These are phyloP conservation scores for Hibiscus trionum DNA, from an alignment of 345 rosid species.

Conservation along the genomic window DNA sequence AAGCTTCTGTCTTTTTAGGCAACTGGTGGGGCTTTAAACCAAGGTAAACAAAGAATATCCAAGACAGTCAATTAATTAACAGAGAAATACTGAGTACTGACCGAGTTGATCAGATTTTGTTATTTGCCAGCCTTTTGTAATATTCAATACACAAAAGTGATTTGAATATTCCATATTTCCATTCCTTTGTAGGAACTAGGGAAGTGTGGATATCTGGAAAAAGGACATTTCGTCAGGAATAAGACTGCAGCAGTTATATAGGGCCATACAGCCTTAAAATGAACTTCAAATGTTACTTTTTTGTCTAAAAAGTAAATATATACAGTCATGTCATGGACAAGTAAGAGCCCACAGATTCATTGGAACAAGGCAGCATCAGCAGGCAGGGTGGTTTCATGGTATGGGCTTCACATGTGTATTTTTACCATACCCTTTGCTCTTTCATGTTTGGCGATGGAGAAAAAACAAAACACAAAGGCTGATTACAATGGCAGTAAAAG, in stretches of 20 bases:
- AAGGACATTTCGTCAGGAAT: background rate
- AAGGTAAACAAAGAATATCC: too few relatives aligned
- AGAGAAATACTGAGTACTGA: too few relatives aligned
- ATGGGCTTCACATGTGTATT: background rate
- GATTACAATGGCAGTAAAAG: background rate
- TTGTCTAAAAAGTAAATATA: too few relatives aligned
- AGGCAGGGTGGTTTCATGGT: background rate
- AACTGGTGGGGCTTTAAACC: too few relatives aligned
- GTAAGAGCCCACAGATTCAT: background rate
- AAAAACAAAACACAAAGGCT: background rate
- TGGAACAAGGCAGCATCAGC: background rate
- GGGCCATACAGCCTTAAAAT: background rate
- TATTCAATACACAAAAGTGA: background rate
- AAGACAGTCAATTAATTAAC: too few relatives aligned
- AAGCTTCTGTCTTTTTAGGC: conserved; percentile 13
- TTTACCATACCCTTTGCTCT: background rate
- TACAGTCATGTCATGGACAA: too few relatives aligned
- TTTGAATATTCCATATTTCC: background rate
- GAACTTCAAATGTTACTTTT: too few relatives aligned
- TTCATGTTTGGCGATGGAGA: background rate
- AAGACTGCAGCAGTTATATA: background rate
- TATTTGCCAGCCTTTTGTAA: too few relatives aligned
- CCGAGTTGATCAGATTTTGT: too few relatives aligned
- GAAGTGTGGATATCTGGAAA: background rate
- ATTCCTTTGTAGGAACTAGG: background rate